Conservation (phyloP, 257 asterid genomes). For the Nicotiana sylvestris region DNA sequence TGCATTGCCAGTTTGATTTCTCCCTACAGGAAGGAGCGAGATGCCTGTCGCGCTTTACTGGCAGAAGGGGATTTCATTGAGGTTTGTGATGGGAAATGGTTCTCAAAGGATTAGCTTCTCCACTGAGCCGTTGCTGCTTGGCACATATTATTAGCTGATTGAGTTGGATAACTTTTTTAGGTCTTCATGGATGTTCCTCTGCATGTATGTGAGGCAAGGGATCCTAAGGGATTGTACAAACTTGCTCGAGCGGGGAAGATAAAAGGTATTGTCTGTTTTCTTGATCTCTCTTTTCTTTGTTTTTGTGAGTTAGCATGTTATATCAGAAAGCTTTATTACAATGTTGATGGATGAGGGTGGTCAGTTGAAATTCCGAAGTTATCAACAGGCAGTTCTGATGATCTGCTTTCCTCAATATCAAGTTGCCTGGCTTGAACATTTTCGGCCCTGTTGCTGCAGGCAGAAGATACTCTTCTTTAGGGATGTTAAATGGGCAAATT, state of each 20-base stretch:
- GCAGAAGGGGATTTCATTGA: constrained; percentile 88
- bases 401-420: neutral
- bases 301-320: neutral
- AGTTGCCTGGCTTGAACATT: neutral
- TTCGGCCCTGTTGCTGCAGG: neutral
- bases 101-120: neutral
- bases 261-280: constrained; percentile 46
- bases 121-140: neutral
- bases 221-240: constrained; percentile 96
- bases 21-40: constrained; percentile 91
- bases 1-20: constrained; percentile 98
- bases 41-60: constrained; percentile 80
- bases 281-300: neutral
- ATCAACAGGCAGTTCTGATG: neutral
- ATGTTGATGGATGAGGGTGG: neutral
- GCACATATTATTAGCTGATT: neutral
- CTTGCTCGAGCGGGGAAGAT: constrained; percentile 97
- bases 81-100: constrained; percentile 34
- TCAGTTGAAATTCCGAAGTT: neutral
- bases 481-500: neutral
- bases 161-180: constrained; percentile 35
- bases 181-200: constrained; percentile 93
- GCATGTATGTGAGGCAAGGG: constrained; percentile 88
- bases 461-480: neutral
- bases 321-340: neutral